A percentile compares a stretch with the other conserved stretches of the same genome.
Conservation (phyloP, 2,329 filamentous ascomycete species). For the Fusarium denticulatum region DNA sequence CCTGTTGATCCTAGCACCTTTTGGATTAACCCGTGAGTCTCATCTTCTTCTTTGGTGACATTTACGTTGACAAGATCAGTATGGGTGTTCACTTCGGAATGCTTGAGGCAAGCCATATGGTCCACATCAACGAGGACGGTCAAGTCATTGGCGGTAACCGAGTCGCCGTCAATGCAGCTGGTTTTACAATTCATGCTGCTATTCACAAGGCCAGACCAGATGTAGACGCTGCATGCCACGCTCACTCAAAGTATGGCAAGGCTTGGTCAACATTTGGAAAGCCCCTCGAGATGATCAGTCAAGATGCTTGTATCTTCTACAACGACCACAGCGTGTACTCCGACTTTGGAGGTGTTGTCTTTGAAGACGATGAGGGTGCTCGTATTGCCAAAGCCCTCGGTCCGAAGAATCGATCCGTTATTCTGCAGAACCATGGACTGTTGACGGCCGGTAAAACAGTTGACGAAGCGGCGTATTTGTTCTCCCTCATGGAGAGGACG, state of each 20-base stretch:
- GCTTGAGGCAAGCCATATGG: conserved; percentile 70
- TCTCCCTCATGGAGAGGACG: conserved; percentile 50
- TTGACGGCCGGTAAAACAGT: conserved; percentile 71
- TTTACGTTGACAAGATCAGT: conserved; percentile 3
- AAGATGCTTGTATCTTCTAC: conserved; percentile 68
- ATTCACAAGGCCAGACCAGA: conserved; percentile 69
- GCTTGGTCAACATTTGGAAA: conserved; percentile 69
- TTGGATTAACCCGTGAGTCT: conserved; percentile 69
- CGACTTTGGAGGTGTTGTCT: conserved; percentile 70
- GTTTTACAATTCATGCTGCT: conserved; percentile 70
- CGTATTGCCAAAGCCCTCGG: conserved; percentile 68
- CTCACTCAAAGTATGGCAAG: conserved; percentile 67
- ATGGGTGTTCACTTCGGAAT: conserved; percentile 69
- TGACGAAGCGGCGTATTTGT: conserved; percentile 73
- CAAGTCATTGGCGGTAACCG: conserved; percentile 68
- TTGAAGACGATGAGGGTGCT: conserved; percentile 68
- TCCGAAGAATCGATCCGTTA: conserved; percentile 59
- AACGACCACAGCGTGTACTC: conserved; percentile 67
- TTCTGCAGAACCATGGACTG: conserved; percentile 72
- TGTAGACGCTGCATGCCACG: conserved; percentile 69
- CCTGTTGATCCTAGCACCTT: conserved; percentile 67
- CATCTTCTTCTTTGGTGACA: neutral
- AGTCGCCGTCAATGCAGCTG: conserved; percentile 66
- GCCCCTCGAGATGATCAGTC: conserved; percentile 70
- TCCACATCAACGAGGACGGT: conserved; percentile 68